phyloP scores from a whole-genome alignment of 2,329 filamentous ascomycete species.

The Sordariomycetes sp. region DNA sequence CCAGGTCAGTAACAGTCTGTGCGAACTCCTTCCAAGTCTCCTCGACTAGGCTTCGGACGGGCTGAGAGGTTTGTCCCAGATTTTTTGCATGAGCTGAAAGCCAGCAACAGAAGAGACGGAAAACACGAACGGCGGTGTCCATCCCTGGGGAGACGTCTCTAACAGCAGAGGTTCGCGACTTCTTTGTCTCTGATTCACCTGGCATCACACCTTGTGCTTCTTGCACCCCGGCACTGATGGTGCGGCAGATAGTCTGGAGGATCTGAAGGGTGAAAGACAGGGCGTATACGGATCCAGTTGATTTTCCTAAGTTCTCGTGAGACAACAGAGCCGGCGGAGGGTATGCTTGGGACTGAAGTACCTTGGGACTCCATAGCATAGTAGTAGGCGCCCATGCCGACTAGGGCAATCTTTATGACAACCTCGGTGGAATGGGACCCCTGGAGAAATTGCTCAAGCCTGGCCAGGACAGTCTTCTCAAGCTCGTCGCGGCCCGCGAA shows the following conservation, averaged over 20 bases:
- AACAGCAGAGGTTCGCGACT: background rate
- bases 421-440: slow-evolving; percentile 47
- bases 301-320: background rate
- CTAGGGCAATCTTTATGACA: slow-evolving; percentile 66
- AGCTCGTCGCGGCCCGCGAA: slow-evolving; percentile 69
- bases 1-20: slow-evolving; percentile 6
- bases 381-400: slow-evolving; percentile 77
- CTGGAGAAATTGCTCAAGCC: slow-evolving; percentile 34
- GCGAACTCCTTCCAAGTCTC: slow-evolving; percentile 7
- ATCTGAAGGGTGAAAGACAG: slow-evolving; percentile 4
- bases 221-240: background rate
- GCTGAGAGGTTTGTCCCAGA: slow-evolving; percentile 1
- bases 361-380: slow-evolving; percentile 39
- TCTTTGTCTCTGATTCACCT: background rate
- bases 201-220: slow-evolving; percentile 4
- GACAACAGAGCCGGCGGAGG: background rate
- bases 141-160: slow-evolving; percentile 1
- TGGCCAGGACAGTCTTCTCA: slow-evolving; percentile 72
- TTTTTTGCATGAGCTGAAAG: slow-evolving; percentile 6
- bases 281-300: background rate
- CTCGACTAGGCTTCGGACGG: slow-evolving; percentile 1
- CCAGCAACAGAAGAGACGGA: slow-evolving; percentile 8
- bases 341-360: background rate
- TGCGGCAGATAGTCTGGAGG: background rate
- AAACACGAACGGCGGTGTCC: slow-evolving; percentile 7